A percentile compares a stretch with the other conserved stretches of the same genome.
Evolutionary conservation across 495 filamentous ascomycete genomes (phyloP).

Genomic region (Darksidea phi): DNA sequence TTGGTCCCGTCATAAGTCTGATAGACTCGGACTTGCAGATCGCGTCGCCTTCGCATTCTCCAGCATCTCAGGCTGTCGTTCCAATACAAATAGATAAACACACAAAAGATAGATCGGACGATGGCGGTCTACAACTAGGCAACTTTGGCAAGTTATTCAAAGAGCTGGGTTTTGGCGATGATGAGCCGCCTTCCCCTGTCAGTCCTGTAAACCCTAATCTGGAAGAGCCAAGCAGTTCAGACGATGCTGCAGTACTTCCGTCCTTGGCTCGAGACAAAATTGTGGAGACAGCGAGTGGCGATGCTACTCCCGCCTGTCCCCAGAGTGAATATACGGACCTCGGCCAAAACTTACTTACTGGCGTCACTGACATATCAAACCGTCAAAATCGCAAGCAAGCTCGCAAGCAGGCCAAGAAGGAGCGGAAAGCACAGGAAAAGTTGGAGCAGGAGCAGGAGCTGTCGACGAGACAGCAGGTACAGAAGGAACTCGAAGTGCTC

Average conservation of each 20-base stretch:
- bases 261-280: neutral
- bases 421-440: too few relatives aligned
- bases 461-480: too few relatives aligned
- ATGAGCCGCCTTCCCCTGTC: slow-evolving; percentile 30
- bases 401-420: too few relatives aligned
- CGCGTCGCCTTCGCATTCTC: neutral
- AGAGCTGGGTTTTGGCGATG: slow-evolving; percentile 41
- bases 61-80: neutral
- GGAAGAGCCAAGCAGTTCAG: slow-evolving; percentile 7
- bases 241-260: slow-evolving; percentile 30
- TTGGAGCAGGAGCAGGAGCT: too few relatives aligned
- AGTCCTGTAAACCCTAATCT: slow-evolving; percentile 7
- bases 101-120: neutral
- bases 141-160: slow-evolving; percentile 48
- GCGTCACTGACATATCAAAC: too few relatives aligned
- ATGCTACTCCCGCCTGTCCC: too few relatives aligned
- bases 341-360: too few relatives aligned
- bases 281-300: too few relatives aligned
- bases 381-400: too few relatives aligned
- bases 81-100: neutral
- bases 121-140: slow-evolving; percentile 36
- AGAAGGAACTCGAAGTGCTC: too few relatives aligned
- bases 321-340: too few relatives aligned
- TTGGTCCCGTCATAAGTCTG: slow-evolving; percentile 29
- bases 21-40: slow-evolving; percentile 13